Base-by-base conservation (phyloP, 2,329 filamentous ascomycete genomes). In the Coniochaeta prunicola region DNA sequence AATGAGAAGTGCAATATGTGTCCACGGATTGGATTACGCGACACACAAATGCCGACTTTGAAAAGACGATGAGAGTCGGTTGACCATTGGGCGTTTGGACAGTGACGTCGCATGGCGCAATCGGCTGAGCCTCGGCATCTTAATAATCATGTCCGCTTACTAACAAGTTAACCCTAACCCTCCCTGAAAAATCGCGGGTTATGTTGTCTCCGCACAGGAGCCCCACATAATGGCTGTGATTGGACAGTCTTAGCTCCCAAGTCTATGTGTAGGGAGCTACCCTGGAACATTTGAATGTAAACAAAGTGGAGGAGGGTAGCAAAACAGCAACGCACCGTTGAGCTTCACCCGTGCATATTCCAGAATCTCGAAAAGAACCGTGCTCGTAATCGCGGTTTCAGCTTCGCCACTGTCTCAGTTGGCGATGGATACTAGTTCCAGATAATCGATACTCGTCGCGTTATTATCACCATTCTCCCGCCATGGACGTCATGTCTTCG, bases 401-500 rank as follows among this genome's bases (percentile, higher is more conserved):
- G 24, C 26, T 50, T 50, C 45, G 45, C 45, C 24, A 30, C 24
- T 50, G 45, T 50, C 45, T 50, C 45, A 50, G 24, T 30, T 50
- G 24, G n/a, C n/a, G 45, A 50, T 50, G 45, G 45, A 30, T 50
- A 50, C 45, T 50, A 17, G 45, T 12, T 28, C 4, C 6, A 17
- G 45, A 50, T 50, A 50, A 30, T 30, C 45, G 24, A 30, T 50
- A 50, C 12, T 28, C 24, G 45, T 28, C 45, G 24, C 15, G 24
- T 28, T 30, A 30, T 50, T 13, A 13, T 30, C 17, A 13, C 38
- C 24, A 26, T 24, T 50, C 8, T 30, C 9, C 21, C 45, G 13
- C 24, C 45, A 70, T 70, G 63, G 77, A 77, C 67, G 70, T 73
- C 66, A 76, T 77, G 70, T 80, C 77, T 58, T 81, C 79, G 63